Conservation (phyloP, 495 filamentous ascomycete species). For the Penicillium maclennaniae region DNA sequence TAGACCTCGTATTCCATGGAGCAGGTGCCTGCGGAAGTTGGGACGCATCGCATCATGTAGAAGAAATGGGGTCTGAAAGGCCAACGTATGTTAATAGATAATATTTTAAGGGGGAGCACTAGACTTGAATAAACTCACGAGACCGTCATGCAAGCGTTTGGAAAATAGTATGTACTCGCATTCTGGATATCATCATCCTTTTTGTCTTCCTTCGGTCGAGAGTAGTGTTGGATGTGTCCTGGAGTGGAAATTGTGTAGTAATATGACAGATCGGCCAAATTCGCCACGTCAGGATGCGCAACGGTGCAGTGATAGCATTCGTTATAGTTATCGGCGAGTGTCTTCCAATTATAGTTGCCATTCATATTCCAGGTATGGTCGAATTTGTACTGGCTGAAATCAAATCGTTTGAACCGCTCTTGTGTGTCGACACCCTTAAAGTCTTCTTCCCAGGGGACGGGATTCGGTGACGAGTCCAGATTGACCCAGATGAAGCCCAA, state of each 20-base stretch:
- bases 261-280: conserved; percentile 37
- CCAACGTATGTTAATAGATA: neutral
- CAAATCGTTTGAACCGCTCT: conserved; percentile 35
- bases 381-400: conserved; percentile 47
- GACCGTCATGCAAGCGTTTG: conserved; percentile 46
- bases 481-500: conserved; percentile 52
- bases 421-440: conserved; percentile 42
- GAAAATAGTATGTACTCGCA: conserved; percentile 47
- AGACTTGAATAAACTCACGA: conserved; percentile 34
- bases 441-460: conserved; percentile 46
- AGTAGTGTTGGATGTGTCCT: conserved; percentile 41
- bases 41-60: conserved; percentile 43
- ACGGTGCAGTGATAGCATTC: conserved; percentile 53
- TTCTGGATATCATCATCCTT: conserved; percentile 31
- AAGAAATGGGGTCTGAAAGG: conserved; percentile 41
- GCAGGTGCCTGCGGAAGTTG: conserved; percentile 29
- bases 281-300: conserved; percentile 44
- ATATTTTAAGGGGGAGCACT: neutral
- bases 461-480: conserved; percentile 38
- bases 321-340: conserved; percentile 51
- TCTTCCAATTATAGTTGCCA: conserved; percentile 53
- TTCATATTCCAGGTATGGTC: conserved; percentile 52
- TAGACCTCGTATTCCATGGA: conserved; percentile 46
- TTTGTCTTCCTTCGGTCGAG: conserved; percentile 36
- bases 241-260: conserved; percentile 41